Evolutionary conservation across 1,139 yeast species (phyloP), one percentile per base, ranked within the genome.

Genomic region (Scheffersomyces illinoinensis): DNA sequence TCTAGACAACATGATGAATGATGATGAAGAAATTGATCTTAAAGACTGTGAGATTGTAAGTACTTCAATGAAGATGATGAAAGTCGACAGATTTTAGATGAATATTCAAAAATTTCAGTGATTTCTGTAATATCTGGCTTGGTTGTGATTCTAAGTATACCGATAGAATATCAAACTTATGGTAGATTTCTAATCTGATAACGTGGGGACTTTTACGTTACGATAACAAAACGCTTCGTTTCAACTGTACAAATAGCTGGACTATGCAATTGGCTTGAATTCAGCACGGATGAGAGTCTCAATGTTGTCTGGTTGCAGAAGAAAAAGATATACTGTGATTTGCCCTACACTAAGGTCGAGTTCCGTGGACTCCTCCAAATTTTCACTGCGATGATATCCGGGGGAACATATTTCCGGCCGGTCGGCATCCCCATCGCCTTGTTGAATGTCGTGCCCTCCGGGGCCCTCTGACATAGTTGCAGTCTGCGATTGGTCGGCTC

Each of bases 1-100:
- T 61, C 67, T 64, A 46, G 68, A 62, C 63, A 66, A 66, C 68
- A 66, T 66, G 47, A 48, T 48, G 17, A 33, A 33, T 12, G 43
- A 33, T 12, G 12, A 33, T 33, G 43, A 33, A 33, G 14, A 33
- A 33, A 12, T 33, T 33, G 43, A 33, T 24, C 33, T 8, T 24
- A 8, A 33, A 33, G 8, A 33, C 5, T 33, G 10, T 33, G 17
- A 33, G 43, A 33, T 33, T 10, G 17, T 33, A 2, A 33, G 4
- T 8, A 33, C 10, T 33, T 33, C 43, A 33, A 33, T 33, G 12
- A 7, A 33, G 14, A 33, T 10, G 43, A 33, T 33, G 43, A 12
- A 33, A 33, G 43, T 10, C 3, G 10, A 33, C 43, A 33, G 17
- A 33, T 8, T 7, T 7, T 33, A 33, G 7, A 33, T 33, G 43